Evolutionary conservation across 371 early-diverging fungal genomes (phyloP).

Genomic region (Mucor sp.): DNA sequence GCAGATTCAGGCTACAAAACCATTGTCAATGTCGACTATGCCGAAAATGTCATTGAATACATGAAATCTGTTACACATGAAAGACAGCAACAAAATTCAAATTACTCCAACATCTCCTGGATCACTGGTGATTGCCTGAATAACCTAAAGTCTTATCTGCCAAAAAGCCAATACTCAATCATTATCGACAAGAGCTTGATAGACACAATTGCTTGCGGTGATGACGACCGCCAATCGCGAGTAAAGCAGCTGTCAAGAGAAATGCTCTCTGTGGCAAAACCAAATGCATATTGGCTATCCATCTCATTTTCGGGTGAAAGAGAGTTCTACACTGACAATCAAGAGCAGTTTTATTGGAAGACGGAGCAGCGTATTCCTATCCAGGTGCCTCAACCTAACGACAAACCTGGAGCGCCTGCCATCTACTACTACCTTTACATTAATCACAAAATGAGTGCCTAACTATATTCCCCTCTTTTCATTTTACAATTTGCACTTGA

Average conservation of each 20-base stretch:
- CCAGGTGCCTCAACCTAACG: slow-evolving; percentile 24
- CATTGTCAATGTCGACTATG: slow-evolving; percentile 49
- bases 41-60: slow-evolving; percentile 41
- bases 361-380: slow-evolving; percentile 26
- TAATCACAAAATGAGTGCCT: slow-evolving; percentile 14
- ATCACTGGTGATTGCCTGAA: slow-evolving; percentile 31
- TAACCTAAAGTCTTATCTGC: slow-evolving; percentile 6
- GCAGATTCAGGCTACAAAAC: slow-evolving; percentile 32
- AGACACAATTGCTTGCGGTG: slow-evolving; percentile 50
- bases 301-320: slow-evolving; percentile 37
- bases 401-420: slow-evolving; percentile 34
- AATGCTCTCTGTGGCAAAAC: slow-evolving; percentile 20
- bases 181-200: slow-evolving; percentile 45
- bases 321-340: slow-evolving; percentile 10
- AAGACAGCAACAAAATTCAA: slow-evolving; percentile 3
- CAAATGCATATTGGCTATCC: slow-evolving; percentile 31
- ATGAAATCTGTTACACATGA: slow-evolving; percentile 33
- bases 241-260: slow-evolving; percentile 22
- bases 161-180: slow-evolving; percentile 18
- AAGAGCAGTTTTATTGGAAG: slow-evolving; percentile 18
- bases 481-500: background rate
- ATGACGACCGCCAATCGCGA: slow-evolving; percentile 30
- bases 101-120: slow-evolving; percentile 28
- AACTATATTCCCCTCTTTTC: background rate
- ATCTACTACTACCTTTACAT: slow-evolving; percentile 36